Base-by-base conservation (phyloP, 352 stramenopile genomes). In the Pythium volutum region DNA sequence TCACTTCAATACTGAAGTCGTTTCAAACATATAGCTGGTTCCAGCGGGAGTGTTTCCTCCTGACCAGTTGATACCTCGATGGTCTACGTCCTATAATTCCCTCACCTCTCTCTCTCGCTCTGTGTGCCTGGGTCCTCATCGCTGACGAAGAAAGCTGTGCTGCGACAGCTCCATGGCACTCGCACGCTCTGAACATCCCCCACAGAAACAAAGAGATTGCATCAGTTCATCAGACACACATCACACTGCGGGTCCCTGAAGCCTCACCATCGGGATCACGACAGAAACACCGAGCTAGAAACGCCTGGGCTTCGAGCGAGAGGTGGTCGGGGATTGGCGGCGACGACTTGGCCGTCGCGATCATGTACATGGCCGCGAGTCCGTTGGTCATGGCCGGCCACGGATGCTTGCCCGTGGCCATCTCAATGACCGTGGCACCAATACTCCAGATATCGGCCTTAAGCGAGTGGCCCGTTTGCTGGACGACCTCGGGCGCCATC, bases 381-480 rank as follows among this genome's bases (percentile, higher is more conserved):
- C 76, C 69, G 36, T 87, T 90, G 56, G 76, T 79, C 54, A 73
- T 80, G 1, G 75, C 48, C 20, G 81, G 81, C 81, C 81, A 90
- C n/a, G 81, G 78, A 47, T 90, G 79, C 16, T 76, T 77, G 20
- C 72, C 80, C n/a, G 83, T 90, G 23, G 83, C 83, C 83, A 92
- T 92, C 53, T 92, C 83, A 56, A 92, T 81, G 14, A 89, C 79
- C 0, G 83, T 92, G 16, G 80, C 83, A 5, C 83, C 83, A 46
- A 92, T 88, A 66, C 80, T 90, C 83, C 83, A 92, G 60, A 92
- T 86, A 52, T 92, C 83, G 9, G 80, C 83, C 49, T 90, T 90
- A 61, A 82, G 88, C 18, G 75, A 79, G 54, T 90, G 80, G 14
- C 83, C 77, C 47, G 67, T 87, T 76, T 93, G 84, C 41, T 85